Evolutionary conservation across 148 eudicot species (phyloP).

Genomic region (Rhododendron williamsianum): DNA sequence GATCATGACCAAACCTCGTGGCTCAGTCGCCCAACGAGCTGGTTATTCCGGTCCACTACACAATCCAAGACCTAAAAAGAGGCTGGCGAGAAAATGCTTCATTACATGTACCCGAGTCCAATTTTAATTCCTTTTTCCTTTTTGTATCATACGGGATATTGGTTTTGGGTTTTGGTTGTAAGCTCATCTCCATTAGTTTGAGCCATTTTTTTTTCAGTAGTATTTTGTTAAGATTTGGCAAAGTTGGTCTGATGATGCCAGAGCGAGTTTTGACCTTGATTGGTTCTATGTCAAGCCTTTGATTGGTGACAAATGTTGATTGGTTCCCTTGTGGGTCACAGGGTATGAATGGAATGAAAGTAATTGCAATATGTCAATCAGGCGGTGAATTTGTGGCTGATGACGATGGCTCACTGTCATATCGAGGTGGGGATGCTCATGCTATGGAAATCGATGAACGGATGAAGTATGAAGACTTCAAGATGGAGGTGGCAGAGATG

Average conservation of each 20-base stretch:
- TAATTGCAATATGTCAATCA: slow-evolving; percentile 81
- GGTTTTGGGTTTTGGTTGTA: not conserved
- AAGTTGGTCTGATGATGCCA: not conserved
- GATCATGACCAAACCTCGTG: no score
- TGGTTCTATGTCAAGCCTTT: no score
- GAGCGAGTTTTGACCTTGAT: no score
- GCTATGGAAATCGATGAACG: slow-evolving; percentile 77
- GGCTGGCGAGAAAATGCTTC: no score
- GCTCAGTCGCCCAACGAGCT: no score
- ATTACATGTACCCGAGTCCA: no score
- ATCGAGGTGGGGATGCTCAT: slow-evolving; percentile 94
- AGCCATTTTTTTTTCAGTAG: not conserved
- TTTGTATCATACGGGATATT: not conserved
- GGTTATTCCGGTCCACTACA: no score
- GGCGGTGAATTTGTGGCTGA: slow-evolving; percentile 68
- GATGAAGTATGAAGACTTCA: slow-evolving; percentile 54
- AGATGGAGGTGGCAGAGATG: slow-evolving; percentile 80
- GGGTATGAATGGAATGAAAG: slow-evolving; percentile 67
- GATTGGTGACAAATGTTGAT: not conserved
- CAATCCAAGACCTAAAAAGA: no score
- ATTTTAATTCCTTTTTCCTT: not conserved
- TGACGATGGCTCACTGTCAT: slow-evolving; percentile 51
- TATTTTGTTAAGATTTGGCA: not conserved
- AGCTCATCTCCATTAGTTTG: not conserved
- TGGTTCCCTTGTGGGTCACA: slow-evolving; percentile 10